These are phyloP conservation scores for Porcisia hertigi DNA, from an alignment of 208 protist species.

Conservation along the genomic window DNA sequence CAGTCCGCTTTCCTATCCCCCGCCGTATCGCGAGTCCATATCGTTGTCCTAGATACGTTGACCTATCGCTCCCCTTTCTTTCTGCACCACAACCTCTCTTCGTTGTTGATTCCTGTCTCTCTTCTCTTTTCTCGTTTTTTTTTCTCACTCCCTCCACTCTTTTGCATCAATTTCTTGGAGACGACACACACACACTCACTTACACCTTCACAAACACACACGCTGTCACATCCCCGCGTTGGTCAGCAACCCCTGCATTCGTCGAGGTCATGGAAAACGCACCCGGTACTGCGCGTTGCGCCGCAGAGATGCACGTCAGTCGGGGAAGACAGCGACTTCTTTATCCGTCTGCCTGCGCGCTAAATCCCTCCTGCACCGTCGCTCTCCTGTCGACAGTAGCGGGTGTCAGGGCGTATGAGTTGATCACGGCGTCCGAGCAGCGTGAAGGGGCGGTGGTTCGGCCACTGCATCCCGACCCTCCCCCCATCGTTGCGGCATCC, in stretches of 20 bases:
- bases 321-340: not conserved
- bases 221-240: not conserved
- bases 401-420: conserved; percentile 14
- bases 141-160: not conserved
- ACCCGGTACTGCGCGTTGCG: not conserved
- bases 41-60: not conserved
- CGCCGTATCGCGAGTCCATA: too few species aligned
- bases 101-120: too few species aligned
- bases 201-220: not conserved
- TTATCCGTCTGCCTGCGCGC: conserved; percentile 13
- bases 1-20: too few species aligned
- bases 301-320: not conserved
- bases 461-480: not conserved
- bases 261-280: not conserved
- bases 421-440: not conserved
- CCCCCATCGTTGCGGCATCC: not conserved
- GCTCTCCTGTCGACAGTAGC: conserved; percentile 23
- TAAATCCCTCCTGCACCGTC: conserved; percentile 30
- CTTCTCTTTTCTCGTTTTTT: too few species aligned
- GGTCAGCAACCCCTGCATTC: not conserved
- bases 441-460: not conserved
- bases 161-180: not conserved
- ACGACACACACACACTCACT: not conserved
- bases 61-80: not conserved
- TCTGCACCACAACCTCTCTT: too few species aligned